Evolutionary conservation across 805 yeast species (phyloP), one percentile per base, ranked within the genome.

Genomic region (Zygosaccharomyces bailii): DNA sequence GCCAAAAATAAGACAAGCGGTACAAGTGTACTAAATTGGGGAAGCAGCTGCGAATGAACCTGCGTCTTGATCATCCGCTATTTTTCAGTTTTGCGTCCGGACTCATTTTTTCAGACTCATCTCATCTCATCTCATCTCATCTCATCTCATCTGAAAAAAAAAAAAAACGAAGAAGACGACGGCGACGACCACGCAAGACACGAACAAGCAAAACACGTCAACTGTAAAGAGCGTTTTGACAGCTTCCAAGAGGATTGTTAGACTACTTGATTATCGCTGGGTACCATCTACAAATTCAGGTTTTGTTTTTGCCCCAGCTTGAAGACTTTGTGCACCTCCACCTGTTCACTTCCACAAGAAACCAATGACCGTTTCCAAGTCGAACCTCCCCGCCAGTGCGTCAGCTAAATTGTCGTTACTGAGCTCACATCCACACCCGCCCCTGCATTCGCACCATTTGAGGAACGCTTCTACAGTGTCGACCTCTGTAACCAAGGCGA

Each of bases 391-490:
- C 7, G 43, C 54, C 11, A 19, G 51, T 5, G 30, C 53, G 8
- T 45, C 51, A 19, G 45, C 48, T 19, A 43, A 49, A 27, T 44
- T 56, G 14, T 44, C 60, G 19, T 49, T 57, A 18, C 27, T 55
- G 36, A 43, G 46, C 13, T 51, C 49, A 7, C 55, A 44, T 42
- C 61, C 53, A 6, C 61, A 45, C 50, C 61, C 52, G 46, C 61
- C 49, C 34, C 30, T 53, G 35, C 56, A 45, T 46, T 49, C 47
- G 16, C 53, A 39, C 50, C 61, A 46, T 47, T 54, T 25, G 51
- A 61, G 16, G 46, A 60, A 20, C 58, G 56, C 39, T 51, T 60
- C 46, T 11, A 24, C 42, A 18, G 48, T 40, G 10, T 35, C 48
- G 5, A 31, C 49, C 4, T 41, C 49, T 7, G 51, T 44, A 18